Evolutionary conservation across 2,329 filamentous ascomycete species (phyloP).

Genomic region (Sphaerulina populicola): DNA sequence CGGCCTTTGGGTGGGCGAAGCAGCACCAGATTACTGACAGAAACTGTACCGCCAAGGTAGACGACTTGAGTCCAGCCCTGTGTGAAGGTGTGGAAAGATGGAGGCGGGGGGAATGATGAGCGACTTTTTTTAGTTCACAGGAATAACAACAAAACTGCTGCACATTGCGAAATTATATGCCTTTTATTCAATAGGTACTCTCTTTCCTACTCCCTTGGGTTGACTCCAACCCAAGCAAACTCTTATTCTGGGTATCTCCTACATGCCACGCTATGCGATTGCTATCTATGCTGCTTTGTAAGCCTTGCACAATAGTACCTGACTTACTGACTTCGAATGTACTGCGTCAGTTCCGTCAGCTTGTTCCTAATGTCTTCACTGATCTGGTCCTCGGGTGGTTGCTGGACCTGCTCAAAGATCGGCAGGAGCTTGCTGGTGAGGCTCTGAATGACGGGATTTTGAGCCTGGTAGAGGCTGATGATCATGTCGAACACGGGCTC

Average conservation of each 20-base stretch:
- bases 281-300: not conserved
- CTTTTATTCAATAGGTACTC: not conserved
- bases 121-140: not conserved
- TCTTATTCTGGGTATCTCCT: not conserved
- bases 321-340: slow-evolving; percentile 20
- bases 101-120: too few relatives aligned
- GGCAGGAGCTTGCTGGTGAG: slow-evolving; percentile 62
- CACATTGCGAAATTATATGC: not conserved
- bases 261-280: not conserved
- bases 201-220: too few relatives aligned
- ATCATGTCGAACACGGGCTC: slow-evolving; percentile 87
- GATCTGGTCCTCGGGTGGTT: slow-evolving; percentile 65
- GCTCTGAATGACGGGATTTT: slow-evolving; percentile 60
- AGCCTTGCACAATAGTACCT: not conserved
- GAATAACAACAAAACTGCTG: not conserved
- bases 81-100: too few relatives aligned
- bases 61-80: not conserved
- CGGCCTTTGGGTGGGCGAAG: slow-evolving; percentile 1
- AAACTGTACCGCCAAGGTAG: not conserved
- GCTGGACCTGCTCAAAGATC: slow-evolving; percentile 64
- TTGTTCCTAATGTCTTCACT: slow-evolving; percentile 61
- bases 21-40: not conserved
- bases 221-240: not conserved
- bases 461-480: slow-evolving; percentile 67
- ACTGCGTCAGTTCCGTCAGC: slow-evolving; percentile 56